phyloP scores from a whole-genome alignment of 2,329 filamentous ascomycete genomes.

The Aureobasidium pullulans region DNA sequence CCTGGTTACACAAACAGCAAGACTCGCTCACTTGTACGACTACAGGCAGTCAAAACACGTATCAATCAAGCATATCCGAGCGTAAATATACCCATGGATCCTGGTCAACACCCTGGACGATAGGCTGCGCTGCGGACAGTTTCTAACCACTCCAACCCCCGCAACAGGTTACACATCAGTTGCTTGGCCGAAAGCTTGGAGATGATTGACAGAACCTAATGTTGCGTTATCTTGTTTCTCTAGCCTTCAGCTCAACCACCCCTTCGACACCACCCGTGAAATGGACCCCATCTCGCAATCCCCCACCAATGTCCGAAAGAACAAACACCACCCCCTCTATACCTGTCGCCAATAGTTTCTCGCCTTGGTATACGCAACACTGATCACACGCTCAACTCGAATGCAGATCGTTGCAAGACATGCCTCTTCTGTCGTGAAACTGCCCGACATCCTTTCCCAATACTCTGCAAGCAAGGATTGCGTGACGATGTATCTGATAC shows the following conservation, averaged over 20 bases:
- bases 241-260: not conserved
- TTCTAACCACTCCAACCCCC: not conserved
- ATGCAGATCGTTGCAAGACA: not conserved
- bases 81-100: not conserved
- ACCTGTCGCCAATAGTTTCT: not conserved
- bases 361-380: not conserved
- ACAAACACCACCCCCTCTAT: not conserved
- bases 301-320: constrained; percentile 4
- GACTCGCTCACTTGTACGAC: not conserved
- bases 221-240: not conserved
- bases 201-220: not conserved
- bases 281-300: not conserved
- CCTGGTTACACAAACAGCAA: not conserved
- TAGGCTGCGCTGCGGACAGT: not conserved
- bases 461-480: not conserved
- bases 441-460: not conserved
- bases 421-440: not conserved
- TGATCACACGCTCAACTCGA: not conserved
- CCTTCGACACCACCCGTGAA: not conserved
- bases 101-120: not conserved
- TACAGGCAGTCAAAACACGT: not conserved
- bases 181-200: not conserved
- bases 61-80: not conserved
- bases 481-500: not conserved
- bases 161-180: not conserved